Evolutionary conservation across 768 basidiomycete genomes (phyloP).

Genomic region (Dacryopinax primogenitus): DNA sequence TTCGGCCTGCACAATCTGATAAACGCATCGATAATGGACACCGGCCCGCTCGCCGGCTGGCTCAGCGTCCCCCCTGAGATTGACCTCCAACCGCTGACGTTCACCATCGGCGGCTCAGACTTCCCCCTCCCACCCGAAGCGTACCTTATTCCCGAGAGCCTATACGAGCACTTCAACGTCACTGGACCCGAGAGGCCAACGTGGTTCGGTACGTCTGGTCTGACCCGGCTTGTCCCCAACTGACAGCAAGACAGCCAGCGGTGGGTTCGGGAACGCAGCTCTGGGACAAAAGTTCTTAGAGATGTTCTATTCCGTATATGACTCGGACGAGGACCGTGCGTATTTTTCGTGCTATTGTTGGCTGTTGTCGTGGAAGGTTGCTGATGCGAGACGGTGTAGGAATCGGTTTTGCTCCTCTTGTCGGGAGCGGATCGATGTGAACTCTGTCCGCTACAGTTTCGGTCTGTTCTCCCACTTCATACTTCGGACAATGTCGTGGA

Average conservation of each 20-base stretch:
- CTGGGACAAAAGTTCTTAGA: background rate
- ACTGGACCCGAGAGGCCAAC: background rate
- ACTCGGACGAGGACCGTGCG: background rate
- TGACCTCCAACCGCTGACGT: background rate
- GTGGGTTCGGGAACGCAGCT: slow-evolving; percentile 1
- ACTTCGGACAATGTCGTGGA: background rate
- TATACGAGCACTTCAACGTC: background rate
- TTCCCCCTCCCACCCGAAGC: background rate
- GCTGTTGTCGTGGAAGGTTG: background rate
- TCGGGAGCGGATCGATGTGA: background rate
- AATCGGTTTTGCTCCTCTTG: background rate
- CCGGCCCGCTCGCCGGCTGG: background rate
- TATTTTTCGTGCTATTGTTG: background rate
- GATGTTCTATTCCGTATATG: background rate
- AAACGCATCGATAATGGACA: background rate
- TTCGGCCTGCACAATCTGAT: background rate
- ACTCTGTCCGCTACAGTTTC: no score
- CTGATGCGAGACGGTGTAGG: background rate
- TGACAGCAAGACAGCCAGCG: background rate
- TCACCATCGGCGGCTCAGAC: background rate
- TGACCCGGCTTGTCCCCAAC: background rate
- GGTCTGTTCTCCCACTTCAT: no score
- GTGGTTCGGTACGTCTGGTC: background rate
- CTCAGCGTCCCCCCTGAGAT: background rate
- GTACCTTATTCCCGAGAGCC: background rate